These are phyloP conservation scores for Cardiospermum halicacabum DNA, from an alignment of 345 rosid genomes.

Conservation along the genomic window DNA sequence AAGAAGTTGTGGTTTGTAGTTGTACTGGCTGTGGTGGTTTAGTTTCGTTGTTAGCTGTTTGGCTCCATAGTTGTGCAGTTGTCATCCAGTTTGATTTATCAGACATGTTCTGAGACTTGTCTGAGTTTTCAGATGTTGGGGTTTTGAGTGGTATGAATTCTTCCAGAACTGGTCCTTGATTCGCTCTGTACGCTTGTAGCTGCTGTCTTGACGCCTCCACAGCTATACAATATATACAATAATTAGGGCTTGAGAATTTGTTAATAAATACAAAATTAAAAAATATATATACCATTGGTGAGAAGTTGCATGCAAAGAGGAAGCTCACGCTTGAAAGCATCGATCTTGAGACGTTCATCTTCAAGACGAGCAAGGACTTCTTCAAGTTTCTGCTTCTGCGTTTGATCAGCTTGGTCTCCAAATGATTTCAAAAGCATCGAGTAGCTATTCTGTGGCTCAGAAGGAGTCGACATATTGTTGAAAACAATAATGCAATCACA, in stretches of 20 bases:
- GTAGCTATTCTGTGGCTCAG: conserved; percentile 79
- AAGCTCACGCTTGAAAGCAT: conserved; percentile 96
- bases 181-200: conserved; percentile 58
- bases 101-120: conserved; percentile 29
- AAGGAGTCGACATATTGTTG: conserved; percentile 85
- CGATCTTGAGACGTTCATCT: conserved; percentile 93
- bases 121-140: conserved; percentile 35
- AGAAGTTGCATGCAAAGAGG: conserved; percentile 99
- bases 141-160: conserved; percentile 90
- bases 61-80: conserved; percentile 95
- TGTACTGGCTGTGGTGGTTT: no score
- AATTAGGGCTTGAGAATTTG: no score
- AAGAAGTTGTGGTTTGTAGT: conserved; percentile 26
- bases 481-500: no score
- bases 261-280: neutral
- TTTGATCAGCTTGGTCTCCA: conserved; percentile 63
- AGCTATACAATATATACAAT: no score
- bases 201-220: conserved; percentile 85
- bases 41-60: conserved; percentile 46
- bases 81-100: conserved; percentile 89
- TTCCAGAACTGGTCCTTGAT: conserved; percentile 76
- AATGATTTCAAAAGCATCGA: conserved; percentile 86
- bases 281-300: conserved; percentile 51
- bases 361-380: conserved; percentile 79
- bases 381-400: conserved; percentile 81